Conservation (phyloP, 257 asterid species). For the Solanum neorickii region DNA sequence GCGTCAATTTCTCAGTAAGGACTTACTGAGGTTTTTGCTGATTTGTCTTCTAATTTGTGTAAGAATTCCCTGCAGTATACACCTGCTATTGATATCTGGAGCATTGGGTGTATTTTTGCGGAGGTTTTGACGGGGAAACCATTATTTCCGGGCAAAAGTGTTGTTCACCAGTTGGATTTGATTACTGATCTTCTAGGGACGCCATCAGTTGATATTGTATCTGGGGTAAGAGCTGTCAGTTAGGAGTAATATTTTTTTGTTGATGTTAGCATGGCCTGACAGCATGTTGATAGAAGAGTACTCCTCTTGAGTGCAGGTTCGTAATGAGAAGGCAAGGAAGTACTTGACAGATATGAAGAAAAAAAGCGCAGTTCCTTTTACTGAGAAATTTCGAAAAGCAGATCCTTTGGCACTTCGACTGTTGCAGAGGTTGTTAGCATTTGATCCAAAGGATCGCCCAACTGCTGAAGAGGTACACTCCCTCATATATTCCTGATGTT, state of each 20-base stretch:
- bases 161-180: slow-evolving; percentile 84
- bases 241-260: neutral
- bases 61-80: slow-evolving; percentile 60
- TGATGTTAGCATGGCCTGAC: neutral
- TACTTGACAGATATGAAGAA: slow-evolving; percentile 68
- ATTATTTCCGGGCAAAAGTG: slow-evolving; percentile 89
- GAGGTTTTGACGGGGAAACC: slow-evolving; percentile 81
- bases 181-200: slow-evolving; percentile 88
- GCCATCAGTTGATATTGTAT: slow-evolving; percentile 66
- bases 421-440: slow-evolving; percentile 66
- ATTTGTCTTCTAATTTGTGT: slow-evolving; percentile 2
- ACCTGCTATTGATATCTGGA: slow-evolving; percentile 87
- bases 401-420: slow-evolving; percentile 70
- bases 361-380: slow-evolving; percentile 48
- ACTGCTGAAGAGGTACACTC: slow-evolving; percentile 71
- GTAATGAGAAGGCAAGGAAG: slow-evolving; percentile 87
- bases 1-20: slow-evolving; percentile 20
- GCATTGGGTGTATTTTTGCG: slow-evolving; percentile 86
- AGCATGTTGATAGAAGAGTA: neutral
- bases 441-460: slow-evolving; percentile 93
- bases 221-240: slow-evolving; percentile 41
- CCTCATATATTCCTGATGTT: neutral
- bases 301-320: slow-evolving; percentile 46
- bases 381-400: slow-evolving; percentile 53
- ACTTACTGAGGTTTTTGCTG: neutral